A percentile compares a stretch with the other conserved stretches of the same genome.
phyloP scores from a whole-genome alignment of 225 moss, liverwort and hornwort genomes.

The Thuidium tamariscinum region DNA sequence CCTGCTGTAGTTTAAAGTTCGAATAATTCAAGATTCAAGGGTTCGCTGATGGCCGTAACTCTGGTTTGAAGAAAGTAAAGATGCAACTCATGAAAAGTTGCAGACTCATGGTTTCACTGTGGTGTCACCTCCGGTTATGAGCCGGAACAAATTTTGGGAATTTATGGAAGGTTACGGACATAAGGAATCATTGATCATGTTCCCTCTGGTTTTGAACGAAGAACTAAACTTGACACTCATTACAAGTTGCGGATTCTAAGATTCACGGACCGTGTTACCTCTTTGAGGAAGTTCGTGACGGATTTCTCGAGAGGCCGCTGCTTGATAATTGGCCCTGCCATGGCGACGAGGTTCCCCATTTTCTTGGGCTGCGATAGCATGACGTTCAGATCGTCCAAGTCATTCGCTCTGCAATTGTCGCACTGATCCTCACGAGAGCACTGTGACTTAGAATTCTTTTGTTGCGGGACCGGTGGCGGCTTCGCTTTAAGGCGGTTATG shows the following conservation, averaged over 20 bases:
- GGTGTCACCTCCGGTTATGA: accelerated
- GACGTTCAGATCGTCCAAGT: not conserved
- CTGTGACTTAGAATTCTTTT: not conserved
- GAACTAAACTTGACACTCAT: too few relatives aligned
- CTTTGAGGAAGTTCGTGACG: conserved; percentile 24
- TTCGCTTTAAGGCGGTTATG: not conserved
- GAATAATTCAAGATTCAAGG: too few relatives aligned
- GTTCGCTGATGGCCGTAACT: too few relatives aligned
- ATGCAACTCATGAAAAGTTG: too few relatives aligned
- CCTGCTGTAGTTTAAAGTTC: not conserved
- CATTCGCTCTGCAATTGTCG: not conserved
- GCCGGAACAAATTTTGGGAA: accelerated
- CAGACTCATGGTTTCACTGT: not conserved
- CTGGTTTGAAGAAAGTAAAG: not conserved
- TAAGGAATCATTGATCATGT: too few relatives aligned
- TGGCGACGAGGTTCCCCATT: conserved; percentile 8
- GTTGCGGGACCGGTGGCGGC: not conserved
- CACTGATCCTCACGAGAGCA: not conserved
- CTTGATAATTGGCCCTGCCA: conserved; percentile 20
- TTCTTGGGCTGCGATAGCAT: not conserved
- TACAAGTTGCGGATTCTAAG: accelerated
- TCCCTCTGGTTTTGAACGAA: too few relatives aligned
- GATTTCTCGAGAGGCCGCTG: conserved; percentile 32
- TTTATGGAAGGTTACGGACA: too few relatives aligned
- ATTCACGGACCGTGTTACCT: not conserved